Conservation (phyloP, 1,139 yeast genomes). For the Geotrichum aggregatum region DNA sequence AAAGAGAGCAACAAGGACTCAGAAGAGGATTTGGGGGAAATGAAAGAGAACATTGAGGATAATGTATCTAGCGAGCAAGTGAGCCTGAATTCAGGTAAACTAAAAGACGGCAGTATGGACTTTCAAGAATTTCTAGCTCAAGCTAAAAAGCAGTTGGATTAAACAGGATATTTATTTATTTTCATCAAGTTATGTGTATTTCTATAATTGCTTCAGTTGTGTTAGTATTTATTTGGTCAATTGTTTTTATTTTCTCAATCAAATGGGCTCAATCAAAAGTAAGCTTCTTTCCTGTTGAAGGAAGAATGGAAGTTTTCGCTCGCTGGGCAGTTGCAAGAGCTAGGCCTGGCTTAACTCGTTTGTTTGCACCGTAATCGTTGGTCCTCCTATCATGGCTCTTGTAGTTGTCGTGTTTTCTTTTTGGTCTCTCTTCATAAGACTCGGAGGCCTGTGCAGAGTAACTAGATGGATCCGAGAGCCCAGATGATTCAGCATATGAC, state of each 20-base stretch:
- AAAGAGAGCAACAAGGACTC: constrained; percentile 14
- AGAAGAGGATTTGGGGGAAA: constrained; percentile 16
- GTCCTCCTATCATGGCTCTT: constrained; percentile 5
- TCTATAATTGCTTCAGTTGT: neutral
- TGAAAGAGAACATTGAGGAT: neutral
- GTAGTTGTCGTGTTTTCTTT: constrained; percentile 3
- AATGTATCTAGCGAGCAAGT: neutral
- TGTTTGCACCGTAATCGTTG: constrained; percentile 36
- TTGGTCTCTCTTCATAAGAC: constrained; percentile 1
- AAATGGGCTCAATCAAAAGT: constrained; percentile 58
- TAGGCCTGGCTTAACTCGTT: constrained; percentile 71
- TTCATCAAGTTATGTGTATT: neutral
- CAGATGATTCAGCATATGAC: neutral
- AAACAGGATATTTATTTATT: neutral
- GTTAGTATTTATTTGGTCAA: neutral
- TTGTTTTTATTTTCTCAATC: too few species aligned
- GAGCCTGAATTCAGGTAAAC: neutral
- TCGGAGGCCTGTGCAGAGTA: neutral
- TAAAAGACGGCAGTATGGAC: constrained; percentile 13
- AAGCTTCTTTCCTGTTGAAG: constrained; percentile 83
- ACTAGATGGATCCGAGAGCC: neutral
- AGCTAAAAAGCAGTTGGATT: constrained; percentile 5
- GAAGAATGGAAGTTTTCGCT: constrained; percentile 83
- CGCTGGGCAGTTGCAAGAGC: constrained; percentile 88
- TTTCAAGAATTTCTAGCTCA: constrained; percentile 16